Base-by-base conservation (phyloP, 2,329 filamentous ascomycete species). In the Coniochaeta sp. region DNA sequence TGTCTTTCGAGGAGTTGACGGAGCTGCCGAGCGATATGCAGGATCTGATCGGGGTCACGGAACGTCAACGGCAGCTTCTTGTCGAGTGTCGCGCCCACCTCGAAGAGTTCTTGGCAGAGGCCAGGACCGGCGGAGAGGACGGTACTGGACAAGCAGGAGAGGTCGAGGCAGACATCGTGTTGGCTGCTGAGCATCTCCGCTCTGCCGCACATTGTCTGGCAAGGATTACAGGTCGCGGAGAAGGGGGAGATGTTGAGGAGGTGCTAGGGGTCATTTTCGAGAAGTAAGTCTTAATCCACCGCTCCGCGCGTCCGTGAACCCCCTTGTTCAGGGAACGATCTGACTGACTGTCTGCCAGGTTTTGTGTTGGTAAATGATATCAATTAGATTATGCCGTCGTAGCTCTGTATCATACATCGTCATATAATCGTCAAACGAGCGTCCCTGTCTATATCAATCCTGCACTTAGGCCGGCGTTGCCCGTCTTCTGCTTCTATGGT, bases 231-330 rank as follows among this genome's bases (percentile, higher is more conserved):
- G 95, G 95, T 0, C 85, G 85, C 59, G 93, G 92, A 0, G 90
- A 92, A 67, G 84, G 83, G 44, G 90, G 92, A 2, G 93, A 98
- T 73, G 91, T 98, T 17, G 93, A 99, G 72, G 95, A 98, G 70
- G 91, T 99, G 8, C 76, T 99, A 52, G 95, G 95, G 0, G 93
- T 99, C 24, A 93, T 99, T 4, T 99, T 99, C 76, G 93, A 98
- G 73, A 98, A 96, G 90, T 96, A 77, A 80, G 47, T 52, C 10
- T 10, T 24, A 17, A 4, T 30, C 2, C 26, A 30, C 42, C 12
- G 7, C 14, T 52, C 4, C 19, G n/a, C 26, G 17, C 85, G 84
- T 38, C 44, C 47, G 12, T 55, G 44, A 40, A 14, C 10, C 30
- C 10, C 30, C 6, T 40, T 54, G 14, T 28, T 59, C 47, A 55